A percentile compares a stretch with the other conserved stretches of the same genome.
Evolutionary conservation across 108 stramenopile genomes (phyloP).

Genomic region (Cyclotella cryptica): DNA sequence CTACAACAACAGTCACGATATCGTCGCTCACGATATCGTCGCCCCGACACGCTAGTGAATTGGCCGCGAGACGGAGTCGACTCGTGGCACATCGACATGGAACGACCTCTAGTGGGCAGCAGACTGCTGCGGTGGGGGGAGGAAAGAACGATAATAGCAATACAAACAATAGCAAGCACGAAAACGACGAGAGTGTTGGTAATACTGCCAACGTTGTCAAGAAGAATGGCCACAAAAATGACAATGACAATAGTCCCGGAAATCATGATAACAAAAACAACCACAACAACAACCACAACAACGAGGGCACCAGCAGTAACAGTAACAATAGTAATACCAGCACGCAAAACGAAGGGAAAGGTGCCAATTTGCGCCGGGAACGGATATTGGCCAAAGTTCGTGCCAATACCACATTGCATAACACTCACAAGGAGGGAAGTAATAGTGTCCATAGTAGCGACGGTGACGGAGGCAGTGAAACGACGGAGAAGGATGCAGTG

Average conservation of each 20-base stretch:
- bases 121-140: not conserved
- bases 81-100: not conserved
- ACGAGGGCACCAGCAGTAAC: not conserved
- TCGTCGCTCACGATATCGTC: not conserved
- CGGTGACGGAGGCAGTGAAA: not conserved
- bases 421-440: not conserved
- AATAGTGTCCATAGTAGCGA: constrained; percentile 5
- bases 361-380: not conserved
- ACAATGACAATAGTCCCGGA: not conserved
- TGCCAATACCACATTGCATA: constrained; percentile 1
- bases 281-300: not conserved
- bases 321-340: not conserved
- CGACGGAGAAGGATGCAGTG: not conserved
- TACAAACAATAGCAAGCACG: not conserved
- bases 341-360: not conserved
- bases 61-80: not conserved
- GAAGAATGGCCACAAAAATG: not conserved
- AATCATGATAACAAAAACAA: not conserved
- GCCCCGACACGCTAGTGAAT: not conserved
- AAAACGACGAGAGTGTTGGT: not conserved
- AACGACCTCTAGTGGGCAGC: not conserved
- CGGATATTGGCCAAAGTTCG: constrained; percentile 25
- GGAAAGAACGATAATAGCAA: not conserved
- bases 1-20: not conserved
- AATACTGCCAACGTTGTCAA: not conserved